These are phyloP conservation scores for Fraxinus floribunda DNA, from an alignment of 305 asterid species.

Conservation along the genomic window DNA sequence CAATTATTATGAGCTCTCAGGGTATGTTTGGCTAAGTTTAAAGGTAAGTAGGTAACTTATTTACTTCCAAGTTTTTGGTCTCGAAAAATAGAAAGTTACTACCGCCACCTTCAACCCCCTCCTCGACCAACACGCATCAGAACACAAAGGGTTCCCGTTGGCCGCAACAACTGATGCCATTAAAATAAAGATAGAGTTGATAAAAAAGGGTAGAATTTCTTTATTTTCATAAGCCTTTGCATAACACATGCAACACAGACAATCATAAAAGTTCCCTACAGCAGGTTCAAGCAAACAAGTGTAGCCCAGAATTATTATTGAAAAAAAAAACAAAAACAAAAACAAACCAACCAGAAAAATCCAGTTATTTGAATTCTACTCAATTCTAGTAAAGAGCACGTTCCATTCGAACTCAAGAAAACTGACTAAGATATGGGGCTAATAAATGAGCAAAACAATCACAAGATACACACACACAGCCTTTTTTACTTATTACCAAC, in stretches of 20 bases:
- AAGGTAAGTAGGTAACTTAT: not conserved
- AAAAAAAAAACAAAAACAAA: not conserved
- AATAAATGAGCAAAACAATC: conserved; percentile 14
- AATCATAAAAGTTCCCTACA: not conserved
- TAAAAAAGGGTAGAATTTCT: not conserved
- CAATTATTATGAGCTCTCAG: not conserved
- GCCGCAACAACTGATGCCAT: not conserved
- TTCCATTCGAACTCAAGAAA: conserved; percentile 9
- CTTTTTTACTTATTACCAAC: conserved; percentile 26
- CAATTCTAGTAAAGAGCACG: not conserved
- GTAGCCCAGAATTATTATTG: not conserved
- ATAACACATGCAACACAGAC: not conserved
- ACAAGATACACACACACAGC: conserved; percentile 11
- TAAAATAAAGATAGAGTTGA: not conserved
- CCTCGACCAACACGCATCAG: not conserved
- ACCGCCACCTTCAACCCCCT: not conserved
- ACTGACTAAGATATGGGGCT: conserved; percentile 19
- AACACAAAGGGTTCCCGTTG: not conserved
- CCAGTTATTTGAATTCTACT: not conserved
- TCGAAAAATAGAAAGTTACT: not conserved
- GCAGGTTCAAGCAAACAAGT: not conserved
- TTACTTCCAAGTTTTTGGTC: not conserved
- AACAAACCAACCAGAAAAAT: not conserved
- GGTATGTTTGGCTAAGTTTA: not conserved
- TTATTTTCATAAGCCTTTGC: not conserved